Conservation (phyloP, 495 filamentous ascomycete species). For the Rhypophila decipiens region DNA sequence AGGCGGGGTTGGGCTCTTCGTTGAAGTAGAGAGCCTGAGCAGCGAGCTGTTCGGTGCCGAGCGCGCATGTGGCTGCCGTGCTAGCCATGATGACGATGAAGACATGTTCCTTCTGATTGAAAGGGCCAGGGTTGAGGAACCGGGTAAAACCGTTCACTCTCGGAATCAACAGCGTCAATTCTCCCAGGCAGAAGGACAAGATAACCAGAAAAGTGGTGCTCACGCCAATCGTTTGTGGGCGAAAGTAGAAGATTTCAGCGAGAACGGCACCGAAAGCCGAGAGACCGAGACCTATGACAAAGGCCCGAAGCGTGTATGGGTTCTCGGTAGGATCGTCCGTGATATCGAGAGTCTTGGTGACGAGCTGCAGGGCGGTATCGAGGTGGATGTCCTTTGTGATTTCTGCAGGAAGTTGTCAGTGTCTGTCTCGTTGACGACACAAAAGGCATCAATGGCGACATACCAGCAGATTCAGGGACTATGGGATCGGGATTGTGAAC, state of each 20-base stretch:
- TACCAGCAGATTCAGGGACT: background rate
- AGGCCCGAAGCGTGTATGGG: constrained; percentile 26
- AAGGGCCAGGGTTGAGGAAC: constrained; percentile 31
- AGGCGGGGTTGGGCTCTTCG: constrained; percentile 23
- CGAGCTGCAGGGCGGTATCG: constrained; percentile 3
- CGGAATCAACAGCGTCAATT: constrained; percentile 33
- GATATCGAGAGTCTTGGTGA: constrained; percentile 19
- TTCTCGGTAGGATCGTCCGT: constrained; percentile 28
- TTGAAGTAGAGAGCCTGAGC: constrained; percentile 37
- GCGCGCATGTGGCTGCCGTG: constrained; percentile 27
- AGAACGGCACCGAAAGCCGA: constrained; percentile 26
- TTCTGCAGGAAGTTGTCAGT: background rate
- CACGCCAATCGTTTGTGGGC: constrained; percentile 38
- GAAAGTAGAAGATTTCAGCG: constrained; percentile 39
- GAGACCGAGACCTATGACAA: constrained; percentile 28
- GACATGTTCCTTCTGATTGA: constrained; percentile 37
- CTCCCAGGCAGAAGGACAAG: constrained; percentile 27
- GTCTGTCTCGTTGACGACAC: background rate
- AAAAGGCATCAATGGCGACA: background rate
- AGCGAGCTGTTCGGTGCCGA: constrained; percentile 32
- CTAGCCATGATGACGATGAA: constrained; percentile 32
- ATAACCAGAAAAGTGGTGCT: constrained; percentile 39
- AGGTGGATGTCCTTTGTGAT: background rate
- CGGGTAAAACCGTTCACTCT: constrained; percentile 25
- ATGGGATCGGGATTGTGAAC: too few relatives aligned